These are phyloP conservation scores for Thermomucor indicae-seudaticae DNA, from an alignment of 371 early-diverging fungal genomes.

Conservation along the genomic window DNA sequence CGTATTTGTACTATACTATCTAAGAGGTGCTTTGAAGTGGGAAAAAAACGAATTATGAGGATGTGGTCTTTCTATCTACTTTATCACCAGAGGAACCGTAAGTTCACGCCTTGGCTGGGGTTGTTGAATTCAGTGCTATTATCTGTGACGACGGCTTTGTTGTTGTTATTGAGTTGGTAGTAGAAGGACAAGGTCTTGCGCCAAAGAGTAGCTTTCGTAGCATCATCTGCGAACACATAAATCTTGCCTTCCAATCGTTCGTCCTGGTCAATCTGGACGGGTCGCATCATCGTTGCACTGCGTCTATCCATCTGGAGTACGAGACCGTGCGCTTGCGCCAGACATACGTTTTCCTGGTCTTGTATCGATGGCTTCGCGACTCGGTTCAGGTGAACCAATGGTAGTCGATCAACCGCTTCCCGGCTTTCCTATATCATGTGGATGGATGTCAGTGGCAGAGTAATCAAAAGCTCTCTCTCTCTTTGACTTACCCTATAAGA, in stretches of 20 bases:
- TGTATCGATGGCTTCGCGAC: constrained; percentile 14
- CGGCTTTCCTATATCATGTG: constrained; percentile 3
- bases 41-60: too few species aligned
- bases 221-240: constrained; percentile 15
- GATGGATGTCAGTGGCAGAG: too few species aligned
- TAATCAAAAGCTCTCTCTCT: too few species aligned
- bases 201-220: constrained; percentile 10
- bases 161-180: constrained; percentile 1
- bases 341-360: constrained; percentile 12
- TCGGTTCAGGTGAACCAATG: constrained; percentile 4
- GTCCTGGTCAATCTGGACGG: neutral
- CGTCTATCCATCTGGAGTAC: constrained; percentile 11
- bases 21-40: too few species aligned
- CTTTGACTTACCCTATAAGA: constrained; percentile 12
- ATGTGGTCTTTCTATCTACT: neutral
- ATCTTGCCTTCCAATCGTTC: constrained; percentile 11
- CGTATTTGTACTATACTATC: too few species aligned
- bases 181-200: too few species aligned
- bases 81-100: neutral
- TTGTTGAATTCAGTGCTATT: neutral
- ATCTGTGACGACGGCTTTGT: neutral
- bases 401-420: constrained; percentile 1
- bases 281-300: neutral
- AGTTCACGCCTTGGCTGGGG: neutral
- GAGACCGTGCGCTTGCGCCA: constrained; percentile 14